Conservation (phyloP, 2,329 filamentous ascomycete genomes). For the Pseudocercospora vitis region DNA sequence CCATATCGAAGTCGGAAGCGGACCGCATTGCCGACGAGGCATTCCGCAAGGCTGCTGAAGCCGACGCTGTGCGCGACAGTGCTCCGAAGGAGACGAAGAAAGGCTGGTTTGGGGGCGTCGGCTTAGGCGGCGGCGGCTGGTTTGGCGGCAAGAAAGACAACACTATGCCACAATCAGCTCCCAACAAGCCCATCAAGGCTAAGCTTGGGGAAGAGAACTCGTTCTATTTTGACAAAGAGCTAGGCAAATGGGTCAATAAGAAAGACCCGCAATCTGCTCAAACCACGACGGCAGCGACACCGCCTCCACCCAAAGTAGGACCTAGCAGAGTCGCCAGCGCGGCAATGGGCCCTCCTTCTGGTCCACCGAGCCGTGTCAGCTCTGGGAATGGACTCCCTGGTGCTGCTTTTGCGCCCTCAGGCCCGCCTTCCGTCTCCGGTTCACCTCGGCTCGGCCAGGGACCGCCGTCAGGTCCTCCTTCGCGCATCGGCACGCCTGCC, state of each 20-base stretch:
- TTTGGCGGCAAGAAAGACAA: constrained; percentile 64
- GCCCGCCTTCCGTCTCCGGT: constrained; percentile 8
- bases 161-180: constrained; percentile 58
- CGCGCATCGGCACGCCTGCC: constrained; percentile 34
- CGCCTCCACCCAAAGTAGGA: constrained; percentile 70
- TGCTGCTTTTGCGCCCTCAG: constrained; percentile 5
- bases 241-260: constrained; percentile 98
- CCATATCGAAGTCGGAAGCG: constrained; percentile 35
- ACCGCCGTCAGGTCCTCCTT: constrained; percentile 33
- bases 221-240: constrained; percentile 92
- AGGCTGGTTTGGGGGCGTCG: constrained; percentile 47
- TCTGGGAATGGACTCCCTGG: constrained; percentile 25
- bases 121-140: constrained; percentile 73
- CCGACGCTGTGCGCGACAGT: constrained; percentile 64
- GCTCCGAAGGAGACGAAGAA: constrained; percentile 45
- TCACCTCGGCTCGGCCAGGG: constrained; percentile 16
- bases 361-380: constrained; percentile 31
- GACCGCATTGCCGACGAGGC: constrained; percentile 81
- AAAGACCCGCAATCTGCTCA: constrained; percentile 64
- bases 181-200: constrained; percentile 72
- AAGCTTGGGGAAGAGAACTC: constrained; percentile 92
- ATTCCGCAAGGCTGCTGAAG: constrained; percentile 78
- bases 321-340: constrained; percentile 56
- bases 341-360: constrained; percentile 54
- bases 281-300: constrained; percentile 56